phyloP scores from a whole-genome alignment of 768 basidiomycete species.

The Gloeostereum incarnatum region DNA sequence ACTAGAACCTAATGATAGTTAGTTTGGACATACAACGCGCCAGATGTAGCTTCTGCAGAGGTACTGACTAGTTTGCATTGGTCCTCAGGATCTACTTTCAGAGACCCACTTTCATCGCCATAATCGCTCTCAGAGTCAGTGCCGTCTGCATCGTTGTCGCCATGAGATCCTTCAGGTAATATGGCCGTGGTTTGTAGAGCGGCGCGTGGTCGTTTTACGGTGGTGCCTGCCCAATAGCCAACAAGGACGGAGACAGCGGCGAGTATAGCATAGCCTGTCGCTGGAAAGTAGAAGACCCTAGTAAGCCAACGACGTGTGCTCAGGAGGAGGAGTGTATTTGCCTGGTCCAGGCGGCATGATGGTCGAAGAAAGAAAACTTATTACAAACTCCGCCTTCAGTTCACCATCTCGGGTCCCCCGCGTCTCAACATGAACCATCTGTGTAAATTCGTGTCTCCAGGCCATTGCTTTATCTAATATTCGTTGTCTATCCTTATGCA shows the following conservation, averaged over 20 bases:
- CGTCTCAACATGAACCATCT: too few relatives aligned
- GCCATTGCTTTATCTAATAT: too few relatives aligned
- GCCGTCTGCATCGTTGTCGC: constrained; percentile 7
- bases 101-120: constrained; percentile 13
- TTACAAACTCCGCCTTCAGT: too few relatives aligned
- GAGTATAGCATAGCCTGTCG: constrained; percentile 18
- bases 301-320: not conserved
- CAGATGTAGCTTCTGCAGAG: not conserved
- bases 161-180: not conserved
- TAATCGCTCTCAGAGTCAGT: constrained; percentile 15
- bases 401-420: too few relatives aligned
- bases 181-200: too few relatives aligned
- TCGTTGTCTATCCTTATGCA: too few relatives aligned
- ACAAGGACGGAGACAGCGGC: constrained; percentile 25
- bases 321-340: too few relatives aligned
- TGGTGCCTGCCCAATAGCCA: constrained; percentile 31
- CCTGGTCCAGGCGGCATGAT: too few relatives aligned
- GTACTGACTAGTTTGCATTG: constrained; percentile 47
- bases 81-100: constrained; percentile 27
- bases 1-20: constrained; percentile 38
- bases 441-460: too few relatives aligned
- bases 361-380: too few relatives aligned
- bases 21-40: not conserved
- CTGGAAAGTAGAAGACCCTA: constrained; percentile 10
- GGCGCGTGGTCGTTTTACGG: constrained; percentile 9